Conservation (phyloP, 352 stramenopile genomes). For the Thalassiosira hispida region DNA sequence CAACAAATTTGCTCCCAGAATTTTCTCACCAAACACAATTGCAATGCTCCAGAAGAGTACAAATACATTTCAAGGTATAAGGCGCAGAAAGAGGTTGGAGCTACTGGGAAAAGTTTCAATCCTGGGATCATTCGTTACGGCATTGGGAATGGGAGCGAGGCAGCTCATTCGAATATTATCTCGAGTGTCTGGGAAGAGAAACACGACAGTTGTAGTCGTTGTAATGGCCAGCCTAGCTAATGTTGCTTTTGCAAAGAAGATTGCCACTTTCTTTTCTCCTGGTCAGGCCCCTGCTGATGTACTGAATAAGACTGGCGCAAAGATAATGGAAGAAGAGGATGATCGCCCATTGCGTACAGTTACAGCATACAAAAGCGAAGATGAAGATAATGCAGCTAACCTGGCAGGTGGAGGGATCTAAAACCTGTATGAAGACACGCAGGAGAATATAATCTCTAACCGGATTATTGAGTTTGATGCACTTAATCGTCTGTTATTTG, state of each 20-base stretch:
- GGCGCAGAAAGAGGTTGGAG: conserved; percentile 80
- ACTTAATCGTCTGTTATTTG: conserved; percentile 28
- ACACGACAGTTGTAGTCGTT: conserved; percentile 32
- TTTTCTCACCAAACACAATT: conserved; percentile 87
- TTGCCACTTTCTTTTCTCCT: conserved; percentile 53
- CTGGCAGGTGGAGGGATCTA: conserved; percentile 8
- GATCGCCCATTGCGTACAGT: not conserved
- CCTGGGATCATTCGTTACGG: conserved; percentile 28
- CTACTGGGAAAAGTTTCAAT: conserved; percentile 72
- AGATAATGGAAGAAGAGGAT: not conserved
- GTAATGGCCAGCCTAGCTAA: conserved; percentile 18
- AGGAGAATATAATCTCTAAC: too few species aligned
- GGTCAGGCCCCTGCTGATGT: conserved; percentile 66
- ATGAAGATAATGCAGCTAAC: conserved; percentile 1
- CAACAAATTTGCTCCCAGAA: conserved; percentile 71
- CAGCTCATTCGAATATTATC: conserved; percentile 37
- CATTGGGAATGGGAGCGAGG: conserved; percentile 26
- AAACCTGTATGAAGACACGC: too few species aligned
- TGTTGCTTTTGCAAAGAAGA: conserved; percentile 46
- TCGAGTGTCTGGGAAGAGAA: conserved; percentile 39
- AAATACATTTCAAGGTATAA: conserved; percentile 76
- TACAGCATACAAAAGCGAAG: not conserved
- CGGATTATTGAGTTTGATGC: too few species aligned
- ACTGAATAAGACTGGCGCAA: conserved; percentile 43
- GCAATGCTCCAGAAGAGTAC: conserved; percentile 84